phyloP scores from a whole-genome alignment of 2,329 filamentous ascomycete genomes.

The Talaromyces sp. region DNA sequence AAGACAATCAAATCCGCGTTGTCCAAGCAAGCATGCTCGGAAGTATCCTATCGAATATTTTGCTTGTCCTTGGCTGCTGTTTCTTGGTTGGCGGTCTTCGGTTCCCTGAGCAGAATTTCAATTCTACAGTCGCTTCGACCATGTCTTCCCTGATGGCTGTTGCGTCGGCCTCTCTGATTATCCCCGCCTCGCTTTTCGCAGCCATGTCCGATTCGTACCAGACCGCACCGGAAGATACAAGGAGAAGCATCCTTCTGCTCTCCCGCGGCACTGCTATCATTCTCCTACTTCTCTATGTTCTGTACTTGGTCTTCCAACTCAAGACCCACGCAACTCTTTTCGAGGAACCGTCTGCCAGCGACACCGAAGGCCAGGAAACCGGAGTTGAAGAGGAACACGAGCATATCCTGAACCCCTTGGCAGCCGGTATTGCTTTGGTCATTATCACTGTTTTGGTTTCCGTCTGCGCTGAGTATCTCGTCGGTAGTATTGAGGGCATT shows the following conservation, averaged over 20 bases:
- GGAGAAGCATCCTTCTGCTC: constrained; percentile 64
- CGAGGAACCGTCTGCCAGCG: constrained; percentile 46
- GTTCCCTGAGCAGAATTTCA: constrained; percentile 65
- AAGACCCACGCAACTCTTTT: constrained; percentile 72
- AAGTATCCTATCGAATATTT: constrained; percentile 89
- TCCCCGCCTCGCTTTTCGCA: constrained; percentile 72
- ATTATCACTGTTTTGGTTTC: constrained; percentile 68
- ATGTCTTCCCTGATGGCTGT: constrained; percentile 71
- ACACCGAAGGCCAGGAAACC: constrained; percentile 26
- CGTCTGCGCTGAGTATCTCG: constrained; percentile 73
- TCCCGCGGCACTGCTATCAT: constrained; percentile 76
- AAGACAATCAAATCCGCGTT: constrained; percentile 82
- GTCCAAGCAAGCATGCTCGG: constrained; percentile 98
- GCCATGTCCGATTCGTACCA: constrained; percentile 52
- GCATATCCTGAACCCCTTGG: constrained; percentile 60
- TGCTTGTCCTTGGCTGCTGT: constrained; percentile 81
- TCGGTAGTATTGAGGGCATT: constrained; percentile 71
- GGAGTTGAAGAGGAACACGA: constrained; percentile 28
- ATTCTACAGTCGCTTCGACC: constrained; percentile 51
- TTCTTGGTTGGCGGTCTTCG: constrained; percentile 72
- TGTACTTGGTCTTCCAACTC: constrained; percentile 78
- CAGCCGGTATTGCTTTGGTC: constrained; percentile 66
- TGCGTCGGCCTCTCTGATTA: constrained; percentile 73
- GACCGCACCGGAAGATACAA: constrained; percentile 33
- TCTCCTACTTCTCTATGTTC: constrained; percentile 69